Percentiles rank a stretch among this genome's conserved stretches.
Conservation (phyloP, 2,329 filamentous ascomycete species). For the Neocatenulostroma microsporum region DNA sequence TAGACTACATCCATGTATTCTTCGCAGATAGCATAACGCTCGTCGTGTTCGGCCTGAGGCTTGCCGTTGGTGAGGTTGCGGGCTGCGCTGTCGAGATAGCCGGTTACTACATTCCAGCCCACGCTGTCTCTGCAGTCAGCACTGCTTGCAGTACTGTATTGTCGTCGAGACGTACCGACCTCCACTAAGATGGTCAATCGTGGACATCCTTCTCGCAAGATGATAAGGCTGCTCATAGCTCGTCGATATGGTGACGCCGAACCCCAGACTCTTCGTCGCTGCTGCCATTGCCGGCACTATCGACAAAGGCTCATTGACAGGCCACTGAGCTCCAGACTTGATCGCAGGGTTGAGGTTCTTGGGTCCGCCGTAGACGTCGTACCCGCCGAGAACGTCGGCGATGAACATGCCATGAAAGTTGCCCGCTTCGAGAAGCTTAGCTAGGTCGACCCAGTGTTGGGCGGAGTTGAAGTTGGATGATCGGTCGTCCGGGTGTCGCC, state of each 20-base stretch:
- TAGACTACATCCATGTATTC: conserved; percentile 55
- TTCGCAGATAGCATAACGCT: conserved; percentile 56
- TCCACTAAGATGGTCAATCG: conserved; percentile 58
- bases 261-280: conserved; percentile 58
- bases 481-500: conserved; percentile 58
- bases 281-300: conserved; percentile 61
- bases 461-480: conserved; percentile 55
- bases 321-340: conserved; percentile 58
- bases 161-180: conserved; percentile 40
- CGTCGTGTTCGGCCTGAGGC: conserved; percentile 56
- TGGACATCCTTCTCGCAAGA: conserved; percentile 56
- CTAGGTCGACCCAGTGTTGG: conserved; percentile 54
- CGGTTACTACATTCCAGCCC: conserved; percentile 52
- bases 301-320: conserved; percentile 51
- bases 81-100: conserved; percentile 60
- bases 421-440: conserved; percentile 52
- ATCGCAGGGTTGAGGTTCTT: conserved; percentile 54
- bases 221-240: conserved; percentile 64
- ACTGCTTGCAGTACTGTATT: neutral
- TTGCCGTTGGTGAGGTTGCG: conserved; percentile 51
- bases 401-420: conserved; percentile 62
- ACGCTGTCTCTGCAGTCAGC: conserved; percentile 7
- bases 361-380: conserved; percentile 61
- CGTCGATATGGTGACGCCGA: conserved; percentile 60
- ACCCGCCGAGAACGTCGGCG: conserved; percentile 58